These are phyloP conservation scores for Stachybotrys echinatus DNA, from an alignment of 2,329 filamentous ascomycete genomes.

Conservation along the genomic window DNA sequence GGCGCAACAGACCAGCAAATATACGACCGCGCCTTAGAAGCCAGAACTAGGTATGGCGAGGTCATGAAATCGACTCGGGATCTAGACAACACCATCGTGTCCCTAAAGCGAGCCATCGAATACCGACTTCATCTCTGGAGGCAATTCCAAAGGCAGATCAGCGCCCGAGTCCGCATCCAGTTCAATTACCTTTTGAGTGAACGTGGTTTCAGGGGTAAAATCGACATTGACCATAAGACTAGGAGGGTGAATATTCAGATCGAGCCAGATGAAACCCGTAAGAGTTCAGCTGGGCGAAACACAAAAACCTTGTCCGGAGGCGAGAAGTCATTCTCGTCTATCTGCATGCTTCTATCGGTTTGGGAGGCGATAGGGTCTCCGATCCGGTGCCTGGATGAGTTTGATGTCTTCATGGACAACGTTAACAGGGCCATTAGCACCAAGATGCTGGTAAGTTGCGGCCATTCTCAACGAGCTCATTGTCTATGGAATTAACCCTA, in stretches of 20 bases:
- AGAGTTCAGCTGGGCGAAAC: constrained; percentile 65
- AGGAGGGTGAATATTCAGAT: constrained; percentile 74
- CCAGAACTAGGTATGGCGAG: constrained; percentile 35
- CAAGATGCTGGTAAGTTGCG: constrained; percentile 72
- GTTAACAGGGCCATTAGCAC: constrained; percentile 93
- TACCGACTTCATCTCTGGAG: constrained; percentile 72
- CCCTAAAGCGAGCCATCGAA: constrained; percentile 54
- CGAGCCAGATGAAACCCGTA: constrained; percentile 64
- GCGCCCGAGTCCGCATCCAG: constrained; percentile 75
- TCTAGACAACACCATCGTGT: constrained; percentile 33
- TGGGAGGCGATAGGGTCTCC: constrained; percentile 99
- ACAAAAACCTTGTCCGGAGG: constrained; percentile 93
- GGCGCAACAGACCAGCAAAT: constrained; percentile 64
- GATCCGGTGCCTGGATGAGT: constrained; percentile 92
- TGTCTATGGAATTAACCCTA: neutral
- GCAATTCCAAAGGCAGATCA: constrained; percentile 78
- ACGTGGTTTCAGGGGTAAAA: constrained; percentile 77
- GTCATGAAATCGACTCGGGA: constrained; percentile 35
- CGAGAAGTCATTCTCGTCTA: constrained; percentile 96
- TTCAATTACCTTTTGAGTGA: constrained; percentile 88
- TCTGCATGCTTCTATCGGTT: constrained; percentile 84
- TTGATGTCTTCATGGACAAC: constrained; percentile 99
- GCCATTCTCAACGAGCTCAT: neutral
- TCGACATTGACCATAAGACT: constrained; percentile 71
- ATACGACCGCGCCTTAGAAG: constrained; percentile 38